Evolutionary conservation across 495 filamentous ascomycete species (phyloP), one percentile per base, ranked within the genome.

Genomic region (Podospora didyma): DNA sequence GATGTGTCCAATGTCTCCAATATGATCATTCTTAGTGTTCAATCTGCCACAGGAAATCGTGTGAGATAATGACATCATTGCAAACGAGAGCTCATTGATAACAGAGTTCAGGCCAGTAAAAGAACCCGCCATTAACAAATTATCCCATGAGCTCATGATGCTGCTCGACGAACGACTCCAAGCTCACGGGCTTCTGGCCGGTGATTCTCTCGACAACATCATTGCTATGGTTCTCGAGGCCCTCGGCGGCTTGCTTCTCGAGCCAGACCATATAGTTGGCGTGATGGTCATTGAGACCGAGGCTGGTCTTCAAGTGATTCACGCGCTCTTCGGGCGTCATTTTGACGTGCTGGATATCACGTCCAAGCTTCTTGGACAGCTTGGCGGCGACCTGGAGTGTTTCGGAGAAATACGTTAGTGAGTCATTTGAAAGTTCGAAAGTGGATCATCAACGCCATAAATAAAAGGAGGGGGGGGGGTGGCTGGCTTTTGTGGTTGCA

Each of bases 151-250:
- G n/a, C 26, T 19, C 7, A 24, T 51, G 34, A 16, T 51, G 34
- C 26, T 51, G 16, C 26, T 51, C 49, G 3, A 39, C 16, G 26
- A 51, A 51, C 7, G 26, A 7, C 2, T 51, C 28, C 6, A 51
- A 22, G 19, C 14, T 19, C 14, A 19, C 10, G 17, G 49, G 49
- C 49, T 37, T 37, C 49, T 51, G 12, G 6, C 49, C 49, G n/a
- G 49, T 51, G 21, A 51, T 6, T 16, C 20, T 51, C n/a, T 51
- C 49, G 12, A 51, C 49, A 2, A 19, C 23, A 16, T 51, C 49
- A 16, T 51, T 39, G 24, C 21, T 20, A 20, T 51, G 31, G 12
- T 37, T 19, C 49, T 51, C 31, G 16, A 14, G 6, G n/a, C 46
- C 46, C 19, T n/a, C 49, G 9, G 49, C 28, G 3, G 49, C 28